These are phyloP conservation scores for Lactarius indigo DNA, from an alignment of 768 basidiomycete genomes.

Conservation along the genomic window DNA sequence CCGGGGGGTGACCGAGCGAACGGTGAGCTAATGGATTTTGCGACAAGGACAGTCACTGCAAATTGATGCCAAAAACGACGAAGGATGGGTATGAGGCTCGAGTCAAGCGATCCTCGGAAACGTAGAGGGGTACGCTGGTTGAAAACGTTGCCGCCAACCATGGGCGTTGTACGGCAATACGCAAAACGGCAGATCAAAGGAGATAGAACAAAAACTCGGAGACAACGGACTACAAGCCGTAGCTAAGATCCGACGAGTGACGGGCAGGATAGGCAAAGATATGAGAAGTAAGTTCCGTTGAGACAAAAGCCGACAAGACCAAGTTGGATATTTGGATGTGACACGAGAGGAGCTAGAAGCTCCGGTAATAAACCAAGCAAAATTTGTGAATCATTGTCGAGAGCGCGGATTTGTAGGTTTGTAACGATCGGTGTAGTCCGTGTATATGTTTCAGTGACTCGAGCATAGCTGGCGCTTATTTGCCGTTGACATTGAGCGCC, in stretches of 20 bases:
- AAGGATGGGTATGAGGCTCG: constrained; percentile 17
- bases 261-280: constrained; percentile 12
- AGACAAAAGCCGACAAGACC: constrained; percentile 10
- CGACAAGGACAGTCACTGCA: background rate
- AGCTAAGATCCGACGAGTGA: constrained; percentile 19
- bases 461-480: constrained; percentile 16
- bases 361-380: constrained; percentile 12
- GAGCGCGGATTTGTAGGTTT: constrained; percentile 1
- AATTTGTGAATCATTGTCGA: constrained; percentile 20
- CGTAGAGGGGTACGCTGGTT: constrained; percentile 5
- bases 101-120: constrained; percentile 23
- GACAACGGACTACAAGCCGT: constrained; percentile 5
- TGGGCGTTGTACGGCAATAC: constrained; percentile 13
- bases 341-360: constrained; percentile 13
- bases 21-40: background rate
- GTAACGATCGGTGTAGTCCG: constrained; percentile 19
- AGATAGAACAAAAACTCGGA: constrained; percentile 4
- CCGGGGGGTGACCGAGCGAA: background rate
- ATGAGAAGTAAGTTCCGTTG: constrained; percentile 16
- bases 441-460: constrained; percentile 23
- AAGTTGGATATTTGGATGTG: constrained; percentile 22
- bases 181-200: constrained; percentile 22
- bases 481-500: constrained; percentile 15
- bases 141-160: constrained; percentile 1
- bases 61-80: constrained; percentile 14